phyloP scores from a whole-genome alignment of 352 stramenopile genomes.

The Pythium rishiriense region DNA sequence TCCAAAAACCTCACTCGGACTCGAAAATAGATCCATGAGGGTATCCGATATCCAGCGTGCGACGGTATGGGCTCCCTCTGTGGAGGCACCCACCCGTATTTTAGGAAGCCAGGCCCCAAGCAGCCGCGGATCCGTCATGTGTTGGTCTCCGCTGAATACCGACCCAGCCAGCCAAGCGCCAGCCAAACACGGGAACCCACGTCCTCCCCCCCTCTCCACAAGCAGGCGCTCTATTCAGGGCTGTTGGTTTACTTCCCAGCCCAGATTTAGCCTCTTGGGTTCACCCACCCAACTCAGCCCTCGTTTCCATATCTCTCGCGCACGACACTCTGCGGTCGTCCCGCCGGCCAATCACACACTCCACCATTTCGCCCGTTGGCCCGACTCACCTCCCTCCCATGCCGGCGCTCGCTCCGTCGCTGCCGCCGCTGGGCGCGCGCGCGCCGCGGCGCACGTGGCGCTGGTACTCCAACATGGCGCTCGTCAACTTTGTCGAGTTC shows the following conservation, averaged over 20 bases:
- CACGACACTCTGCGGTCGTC: background rate
- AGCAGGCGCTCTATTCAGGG: background rate
- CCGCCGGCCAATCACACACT: background rate
- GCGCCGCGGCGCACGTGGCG: conserved; percentile 15
- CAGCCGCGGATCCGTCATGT: too few species aligned
- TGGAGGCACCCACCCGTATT: too few species aligned
- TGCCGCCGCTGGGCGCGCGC: background rate
- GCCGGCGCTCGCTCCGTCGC: too few species aligned
- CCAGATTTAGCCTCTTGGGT: background rate
- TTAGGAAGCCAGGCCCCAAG: too few species aligned
- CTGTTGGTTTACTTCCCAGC: background rate
- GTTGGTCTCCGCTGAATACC: too few species aligned
- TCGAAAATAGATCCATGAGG: too few species aligned
- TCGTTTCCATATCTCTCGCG: background rate
- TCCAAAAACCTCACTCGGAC: too few species aligned
- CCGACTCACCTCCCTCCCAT: background rate
- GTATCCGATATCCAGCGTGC: too few species aligned
- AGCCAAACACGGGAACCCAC: too few species aligned
- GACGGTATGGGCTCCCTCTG: too few species aligned
- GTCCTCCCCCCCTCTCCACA: too few species aligned
- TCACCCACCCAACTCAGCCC: background rate
- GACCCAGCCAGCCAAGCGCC: too few species aligned
- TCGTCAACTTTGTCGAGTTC: conserved; percentile 85
- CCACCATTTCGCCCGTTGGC: background rate
- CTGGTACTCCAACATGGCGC: conserved; percentile 75